Percentiles rank a stretch among this genome's conserved stretches.
Conservation (phyloP, 2,329 filamentous ascomycete genomes). For the Pseudogymnoascus sp. region DNA sequence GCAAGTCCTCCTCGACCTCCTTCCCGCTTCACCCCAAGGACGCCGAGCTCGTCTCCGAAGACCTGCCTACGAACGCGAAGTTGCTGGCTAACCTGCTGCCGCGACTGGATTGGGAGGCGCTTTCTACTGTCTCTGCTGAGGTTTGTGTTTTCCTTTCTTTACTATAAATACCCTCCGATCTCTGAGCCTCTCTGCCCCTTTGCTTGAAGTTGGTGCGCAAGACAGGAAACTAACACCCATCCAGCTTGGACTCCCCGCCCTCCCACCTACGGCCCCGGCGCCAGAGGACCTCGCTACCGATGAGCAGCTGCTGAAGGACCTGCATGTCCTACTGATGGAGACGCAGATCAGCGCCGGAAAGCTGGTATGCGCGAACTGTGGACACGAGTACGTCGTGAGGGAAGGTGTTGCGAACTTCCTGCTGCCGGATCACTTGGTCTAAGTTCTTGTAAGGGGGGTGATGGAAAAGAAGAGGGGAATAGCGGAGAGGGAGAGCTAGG, state of each 20-base stretch:
- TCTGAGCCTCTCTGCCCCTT: not conserved
- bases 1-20: slow-evolving; percentile 70
- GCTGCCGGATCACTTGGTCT: slow-evolving; percentile 82
- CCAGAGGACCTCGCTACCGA: slow-evolving; percentile 54
- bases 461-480: not conserved
- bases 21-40: slow-evolving; percentile 92
- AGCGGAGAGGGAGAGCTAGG: not conserved
- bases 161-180: not conserved
- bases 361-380: slow-evolving; percentile 83
- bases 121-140: slow-evolving; percentile 69
- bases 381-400: slow-evolving; percentile 87
- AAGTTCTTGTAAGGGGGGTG: slow-evolving; percentile 18
- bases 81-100: slow-evolving; percentile 81
- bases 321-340: slow-evolving; percentile 78
- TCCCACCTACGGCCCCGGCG: slow-evolving; percentile 58
- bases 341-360: slow-evolving; percentile 85
- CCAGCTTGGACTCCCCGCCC: slow-evolving; percentile 71
- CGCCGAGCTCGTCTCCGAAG: slow-evolving; percentile 78
- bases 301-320: slow-evolving; percentile 63
- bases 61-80: slow-evolving; percentile 70
- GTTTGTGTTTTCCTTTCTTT: slow-evolving; percentile 38
- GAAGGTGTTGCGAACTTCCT: slow-evolving; percentile 97
- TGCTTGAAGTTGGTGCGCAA: not conserved
- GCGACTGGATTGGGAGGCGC: slow-evolving; percentile 78
- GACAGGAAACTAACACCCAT: slow-evolving; percentile 21